Evolutionary conservation across 2,329 filamentous ascomycete species (phyloP), one percentile per base, ranked within the genome.

Genomic region (Aspergillus sojae): DNA sequence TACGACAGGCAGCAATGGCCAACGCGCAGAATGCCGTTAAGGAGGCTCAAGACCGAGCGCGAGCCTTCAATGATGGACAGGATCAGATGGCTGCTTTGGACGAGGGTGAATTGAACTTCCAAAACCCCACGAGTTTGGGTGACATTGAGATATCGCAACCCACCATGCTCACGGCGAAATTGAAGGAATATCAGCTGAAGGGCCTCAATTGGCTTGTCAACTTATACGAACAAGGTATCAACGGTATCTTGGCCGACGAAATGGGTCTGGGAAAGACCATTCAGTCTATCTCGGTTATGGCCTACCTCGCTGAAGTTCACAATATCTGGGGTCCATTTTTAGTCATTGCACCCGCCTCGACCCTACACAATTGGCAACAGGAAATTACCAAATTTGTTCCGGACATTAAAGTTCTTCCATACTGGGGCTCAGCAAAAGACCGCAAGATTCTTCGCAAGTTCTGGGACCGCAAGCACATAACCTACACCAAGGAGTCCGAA

Each of bases 251-350:
- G 67, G 95, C 95, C 68, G 95, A 99, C 77, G 95, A 99, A 81
- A 99, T 99, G 95, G 95, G 95, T 88, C 91, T 99, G 28, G 95
- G 95, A 78, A 99, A 99, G 81, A 99, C 95, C 23, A 93, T 99
- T 6, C 95, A 99, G 81, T 98, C 94, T 26, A 99, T 99, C 67
- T 98, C 95, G 0, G 94, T 99, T 76, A 98, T 99, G 95, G 94
- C 94, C 1, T 98, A 99, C 75, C 89, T 99, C 36, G 95, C 95
- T 2, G 94, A 99, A 81, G 91, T 94, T 72, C 93, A 99, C 83
- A 94, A 97, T 75, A 96, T 98, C 70, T 98, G 94, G 95, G 95
- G 95, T 9, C 95, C 95, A 0, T 98, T 97, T 83, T 81, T 99
- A 56, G 95, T 99, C 68, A 96, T 99, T 66, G 95, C 95, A 0